Base-by-base conservation (phyloP, 2,329 filamentous ascomycete species). In the Rhynchosporium graminicola region DNA sequence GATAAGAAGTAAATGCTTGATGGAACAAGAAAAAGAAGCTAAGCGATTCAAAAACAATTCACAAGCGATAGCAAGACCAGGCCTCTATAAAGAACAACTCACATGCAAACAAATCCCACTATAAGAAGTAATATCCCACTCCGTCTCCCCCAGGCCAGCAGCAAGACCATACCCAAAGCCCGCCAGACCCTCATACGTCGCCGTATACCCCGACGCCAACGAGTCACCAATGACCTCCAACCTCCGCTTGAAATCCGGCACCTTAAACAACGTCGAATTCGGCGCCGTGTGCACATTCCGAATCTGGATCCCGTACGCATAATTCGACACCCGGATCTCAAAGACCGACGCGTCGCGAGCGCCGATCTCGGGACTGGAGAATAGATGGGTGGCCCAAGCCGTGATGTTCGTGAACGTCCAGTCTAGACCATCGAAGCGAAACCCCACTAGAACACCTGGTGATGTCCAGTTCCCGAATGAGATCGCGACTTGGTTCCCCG, bases 371-470 rank as follows among this genome's bases (percentile, higher is more conserved):
- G 79, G 81, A n/a, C 71, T 70, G 0, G 77, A 72, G 52, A 87
- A 79, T 20, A 85, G 78, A 70, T 87, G 83, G 0, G 83, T 86
- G 12, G 77, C 77, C 31, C 79, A 78, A 0, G 80, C 78, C 1
- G 83, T 86, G 51, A 87, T 80, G 68, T 87, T 87, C 40, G 83
- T 84, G 69, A 87, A 82, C 61, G 78, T 76, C 84, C 84, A 87
- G 69, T 86, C 84, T 57, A 83, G 78, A 3, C 82, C 83, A 46
- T 78, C 78, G 31, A 86, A 76, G n/a, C 83, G 80, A 71, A 84
- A 87, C 4, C 80, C 84, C 36, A 87, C 74, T 2, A 87, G 76
- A 79, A 81, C 65, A 29, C 60, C 63, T 50, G 69, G 43, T 1
- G 80, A 63, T 2, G 72, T 62, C 38, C 40, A 43, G 36, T 56